A percentile compares a stretch with the other conserved stretches of the same genome.
Conservation (phyloP, 108 stramenopile species). For the Conticribra weissflogii region DNA sequence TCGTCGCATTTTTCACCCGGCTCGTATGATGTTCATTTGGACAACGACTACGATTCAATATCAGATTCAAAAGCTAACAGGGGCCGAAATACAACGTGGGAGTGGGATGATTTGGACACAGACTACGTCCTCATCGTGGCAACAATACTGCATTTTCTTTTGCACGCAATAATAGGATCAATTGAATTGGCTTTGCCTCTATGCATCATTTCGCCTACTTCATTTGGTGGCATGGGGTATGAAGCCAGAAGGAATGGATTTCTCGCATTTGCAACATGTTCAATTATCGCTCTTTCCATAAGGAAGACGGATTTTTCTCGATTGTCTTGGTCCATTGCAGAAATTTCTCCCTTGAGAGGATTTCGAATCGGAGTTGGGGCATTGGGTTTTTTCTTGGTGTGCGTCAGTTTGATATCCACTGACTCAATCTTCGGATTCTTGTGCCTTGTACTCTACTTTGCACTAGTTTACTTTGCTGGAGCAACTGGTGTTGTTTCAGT, state of each 20-base stretch:
- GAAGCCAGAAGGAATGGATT: slow-evolving; percentile 43
- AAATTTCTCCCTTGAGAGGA: slow-evolving; percentile 45
- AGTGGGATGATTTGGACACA: slow-evolving; percentile 34
- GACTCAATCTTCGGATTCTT: slow-evolving; percentile 21
- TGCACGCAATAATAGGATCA: slow-evolving; percentile 25
- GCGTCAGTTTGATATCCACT: slow-evolving; percentile 12
- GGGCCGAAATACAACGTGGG: slow-evolving; percentile 3
- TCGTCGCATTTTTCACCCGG: not conserved
- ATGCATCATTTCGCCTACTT: slow-evolving; percentile 41
- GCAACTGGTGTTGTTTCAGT: slow-evolving; percentile 15
- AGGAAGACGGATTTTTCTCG: slow-evolving; percentile 33
- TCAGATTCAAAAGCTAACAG: not conserved
- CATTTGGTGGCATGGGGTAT: slow-evolving; percentile 51
- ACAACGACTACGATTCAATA: not conserved
- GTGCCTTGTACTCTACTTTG: slow-evolving; percentile 8
- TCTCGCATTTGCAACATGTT: slow-evolving; percentile 35
- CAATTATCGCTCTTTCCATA: slow-evolving; percentile 42
- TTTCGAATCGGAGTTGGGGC: slow-evolving; percentile 50
- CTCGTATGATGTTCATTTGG: not conserved
- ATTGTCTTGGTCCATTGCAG: slow-evolving; percentile 24
- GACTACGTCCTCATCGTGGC: slow-evolving; percentile 31
- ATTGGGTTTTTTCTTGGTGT: slow-evolving; percentile 17
- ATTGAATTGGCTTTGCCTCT: slow-evolving; percentile 53
- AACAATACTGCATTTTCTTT: slow-evolving; percentile 13
- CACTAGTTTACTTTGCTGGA: slow-evolving; percentile 13